These are phyloP conservation scores for Penicillium sp. DNA, from an alignment of 2,329 filamentous ascomycete species.

Conservation along the genomic window DNA sequence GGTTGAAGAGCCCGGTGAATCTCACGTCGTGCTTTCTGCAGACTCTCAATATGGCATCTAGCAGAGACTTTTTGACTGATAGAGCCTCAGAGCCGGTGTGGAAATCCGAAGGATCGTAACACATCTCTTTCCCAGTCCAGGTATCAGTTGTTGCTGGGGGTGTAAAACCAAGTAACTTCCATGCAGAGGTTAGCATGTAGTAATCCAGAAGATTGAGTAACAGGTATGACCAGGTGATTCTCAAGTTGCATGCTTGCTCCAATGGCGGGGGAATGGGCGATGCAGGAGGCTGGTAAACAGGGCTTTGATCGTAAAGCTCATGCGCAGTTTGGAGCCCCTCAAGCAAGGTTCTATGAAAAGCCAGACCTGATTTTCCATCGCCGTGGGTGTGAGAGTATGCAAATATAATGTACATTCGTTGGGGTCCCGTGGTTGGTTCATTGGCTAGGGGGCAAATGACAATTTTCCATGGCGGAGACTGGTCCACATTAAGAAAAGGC, in stretches of 20 bases:
- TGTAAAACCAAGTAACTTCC: neutral
- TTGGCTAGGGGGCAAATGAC: neutral
- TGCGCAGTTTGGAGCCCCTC: neutral
- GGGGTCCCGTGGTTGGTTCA: neutral
- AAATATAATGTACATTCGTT: conserved; percentile 1
- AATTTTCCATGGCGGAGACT: neutral
- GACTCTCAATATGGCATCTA: neutral
- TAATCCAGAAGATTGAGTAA: neutral
- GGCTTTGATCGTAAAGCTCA: neutral
- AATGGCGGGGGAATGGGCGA: neutral
- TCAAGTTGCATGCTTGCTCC: neutral
- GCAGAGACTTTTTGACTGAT: neutral
- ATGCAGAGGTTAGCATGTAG: neutral
- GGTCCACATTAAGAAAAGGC: neutral
- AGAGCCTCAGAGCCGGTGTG: neutral
- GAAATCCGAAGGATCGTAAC: neutral
- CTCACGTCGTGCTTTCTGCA: neutral
- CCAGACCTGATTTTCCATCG: conserved; percentile 1
- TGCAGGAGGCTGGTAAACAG: neutral
- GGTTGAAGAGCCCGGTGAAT: conserved; percentile 1
- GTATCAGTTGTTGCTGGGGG: neutral
- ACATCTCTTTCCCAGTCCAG: neutral
- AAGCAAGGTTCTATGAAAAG: neutral
- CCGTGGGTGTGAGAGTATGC: neutral
- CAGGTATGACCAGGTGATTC: neutral